Conservation (phyloP, 257 asterid genomes). For the Marsdenia floribunda region DNA sequence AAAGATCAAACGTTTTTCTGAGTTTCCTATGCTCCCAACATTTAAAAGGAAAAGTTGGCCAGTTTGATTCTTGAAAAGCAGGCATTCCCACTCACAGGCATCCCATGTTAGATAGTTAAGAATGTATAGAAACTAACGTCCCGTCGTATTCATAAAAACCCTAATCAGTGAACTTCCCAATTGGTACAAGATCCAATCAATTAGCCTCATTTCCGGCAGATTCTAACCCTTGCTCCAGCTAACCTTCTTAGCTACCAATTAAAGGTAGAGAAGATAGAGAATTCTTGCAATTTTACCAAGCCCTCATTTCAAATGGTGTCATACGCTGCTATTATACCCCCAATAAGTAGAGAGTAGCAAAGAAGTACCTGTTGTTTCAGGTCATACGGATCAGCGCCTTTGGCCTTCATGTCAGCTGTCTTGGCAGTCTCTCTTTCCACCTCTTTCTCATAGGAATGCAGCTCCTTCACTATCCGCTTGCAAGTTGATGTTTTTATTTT, state of each 20-base stretch:
- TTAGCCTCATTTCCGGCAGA: neutral
- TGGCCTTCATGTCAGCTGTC: slow-evolving; percentile 70
- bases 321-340: neutral
- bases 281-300: neutral
- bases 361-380: slow-evolving; percentile 68
- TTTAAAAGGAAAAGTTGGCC: neutral
- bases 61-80: neutral
- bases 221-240: neutral
- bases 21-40: neutral
- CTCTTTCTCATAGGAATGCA: slow-evolving; percentile 76
- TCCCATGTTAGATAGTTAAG: neutral
- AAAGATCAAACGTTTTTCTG: neutral
- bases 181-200: neutral
- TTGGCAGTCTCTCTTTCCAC: slow-evolving; percentile 67
- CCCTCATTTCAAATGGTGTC: neutral
- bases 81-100: neutral
- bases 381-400: slow-evolving; percentile 69
- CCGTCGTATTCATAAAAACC: neutral
- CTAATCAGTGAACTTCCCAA: neutral
- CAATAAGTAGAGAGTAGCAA: neutral
- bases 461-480: slow-evolving; percentile 76
- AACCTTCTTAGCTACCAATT: neutral
- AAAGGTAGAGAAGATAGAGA: neutral
- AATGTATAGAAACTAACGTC: neutral
- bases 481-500: slow-evolving; percentile 83